A percentile compares a stretch with the other conserved stretches of the same genome.
These are phyloP conservation scores for Handroanthus guayacan DNA, from an alignment of 257 asterid species.

Conservation along the genomic window DNA sequence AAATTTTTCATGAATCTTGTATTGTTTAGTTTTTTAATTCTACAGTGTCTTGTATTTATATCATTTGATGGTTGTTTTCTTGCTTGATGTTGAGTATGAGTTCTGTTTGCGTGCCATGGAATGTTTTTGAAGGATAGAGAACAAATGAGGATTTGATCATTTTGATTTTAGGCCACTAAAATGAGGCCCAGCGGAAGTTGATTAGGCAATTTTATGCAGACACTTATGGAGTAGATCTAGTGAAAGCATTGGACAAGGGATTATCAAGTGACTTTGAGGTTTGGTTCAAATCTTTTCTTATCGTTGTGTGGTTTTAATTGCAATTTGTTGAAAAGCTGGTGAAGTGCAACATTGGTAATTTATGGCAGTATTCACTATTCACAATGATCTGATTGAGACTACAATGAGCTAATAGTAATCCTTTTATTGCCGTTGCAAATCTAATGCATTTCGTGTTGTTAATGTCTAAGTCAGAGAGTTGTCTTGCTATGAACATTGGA, in stretches of 20 bases:
- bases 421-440: neutral
- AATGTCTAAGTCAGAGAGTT: conserved; percentile 44
- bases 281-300: neutral
- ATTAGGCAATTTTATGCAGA: conserved; percentile 64
- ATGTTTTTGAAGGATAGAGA: conserved; percentile 68
- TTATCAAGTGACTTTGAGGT: conserved; percentile 73
- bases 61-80: neutral
- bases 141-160: conserved; percentile 79
- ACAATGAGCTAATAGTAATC: neutral
- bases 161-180: conserved; percentile 70
- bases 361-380: neutral
- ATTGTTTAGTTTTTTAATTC: neutral
- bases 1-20: conserved; percentile 1
- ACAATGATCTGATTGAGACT: neutral
- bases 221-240: conserved; percentile 67
- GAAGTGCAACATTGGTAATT: neutral
- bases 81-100: neutral
- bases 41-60: neutral
- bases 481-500: conserved; percentile 67
- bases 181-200: conserved; percentile 62
- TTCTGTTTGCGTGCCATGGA: neutral
- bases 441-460: neutral
- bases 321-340: neutral
- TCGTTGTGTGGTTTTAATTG: neutral
- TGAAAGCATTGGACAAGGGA: conserved; percentile 68